Conservation (phyloP, 805 yeast genomes). For the Clavispora phyllophila region DNA sequence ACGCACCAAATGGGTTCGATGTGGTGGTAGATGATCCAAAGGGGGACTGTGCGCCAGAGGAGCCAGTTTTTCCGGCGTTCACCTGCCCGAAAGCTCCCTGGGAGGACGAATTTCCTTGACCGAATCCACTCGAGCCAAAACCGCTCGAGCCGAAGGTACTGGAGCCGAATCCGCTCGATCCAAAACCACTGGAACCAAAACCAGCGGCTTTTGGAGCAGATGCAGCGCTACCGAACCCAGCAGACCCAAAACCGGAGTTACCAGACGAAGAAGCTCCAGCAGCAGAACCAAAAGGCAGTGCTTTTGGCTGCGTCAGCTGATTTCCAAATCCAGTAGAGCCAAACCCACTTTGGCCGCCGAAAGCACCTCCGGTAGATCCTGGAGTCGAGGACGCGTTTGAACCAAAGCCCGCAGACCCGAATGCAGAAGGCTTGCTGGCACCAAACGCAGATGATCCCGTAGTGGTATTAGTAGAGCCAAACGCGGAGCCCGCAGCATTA, state of each 20-base stretch:
- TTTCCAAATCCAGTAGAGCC: constrained; percentile 1
- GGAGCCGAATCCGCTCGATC: neutral
- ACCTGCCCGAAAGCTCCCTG: constrained; percentile 3
- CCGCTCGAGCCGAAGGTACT: constrained; percentile 3
- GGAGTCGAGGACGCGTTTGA: neutral
- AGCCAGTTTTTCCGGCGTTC: neutral
- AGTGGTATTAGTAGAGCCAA: constrained; percentile 14
- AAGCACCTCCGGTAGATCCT: constrained; percentile 1
- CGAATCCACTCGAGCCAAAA: constrained; percentile 3
- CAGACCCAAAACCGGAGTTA: constrained; percentile 5
- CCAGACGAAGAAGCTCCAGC: neutral
- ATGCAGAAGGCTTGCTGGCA: constrained; percentile 17
- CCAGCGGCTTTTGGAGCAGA: constrained; percentile 1
- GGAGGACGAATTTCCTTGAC: neutral
- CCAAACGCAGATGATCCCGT: constrained; percentile 7
- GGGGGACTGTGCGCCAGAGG: neutral
- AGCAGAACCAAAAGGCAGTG: neutral
- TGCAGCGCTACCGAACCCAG: neutral
- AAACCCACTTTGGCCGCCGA: constrained; percentile 2
- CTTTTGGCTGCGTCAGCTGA: neutral
- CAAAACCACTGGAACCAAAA: constrained; percentile 2
- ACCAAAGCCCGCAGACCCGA: constrained; percentile 8
- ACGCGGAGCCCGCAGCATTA: neutral
- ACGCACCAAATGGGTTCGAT: neutral
- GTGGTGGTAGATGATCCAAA: no score